Evolutionary conservation across 164 flowering plant genomes (phyloP).

Genomic region (Euptelea pleiosperma): DNA sequence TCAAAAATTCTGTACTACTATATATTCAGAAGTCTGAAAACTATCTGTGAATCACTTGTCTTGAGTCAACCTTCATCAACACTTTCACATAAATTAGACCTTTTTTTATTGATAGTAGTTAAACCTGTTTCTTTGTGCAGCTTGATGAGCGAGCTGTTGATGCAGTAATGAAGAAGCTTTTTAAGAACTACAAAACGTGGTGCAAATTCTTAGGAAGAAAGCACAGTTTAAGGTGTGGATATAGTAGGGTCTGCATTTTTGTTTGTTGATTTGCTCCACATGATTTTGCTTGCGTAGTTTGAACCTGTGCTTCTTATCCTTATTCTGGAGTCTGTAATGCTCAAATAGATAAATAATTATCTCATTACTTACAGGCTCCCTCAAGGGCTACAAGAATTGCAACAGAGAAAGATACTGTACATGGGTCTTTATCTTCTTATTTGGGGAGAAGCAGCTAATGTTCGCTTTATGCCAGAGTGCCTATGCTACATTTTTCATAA

Average conservation of each 20-base stretch:
- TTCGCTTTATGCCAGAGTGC: conserved; percentile 98
- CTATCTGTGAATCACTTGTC: not conserved
- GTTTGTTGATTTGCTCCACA: not conserved
- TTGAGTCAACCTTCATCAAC: not conserved
- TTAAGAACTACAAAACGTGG: conserved; percentile 96
- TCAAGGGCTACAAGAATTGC: conserved; percentile 77
- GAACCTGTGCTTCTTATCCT: not conserved
- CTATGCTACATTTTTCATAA: conserved; percentile 95
- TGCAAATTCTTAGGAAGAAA: conserved; percentile 93
- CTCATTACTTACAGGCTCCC: conserved; percentile 60
- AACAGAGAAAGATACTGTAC: conserved; percentile 87
- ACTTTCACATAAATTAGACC: not conserved
- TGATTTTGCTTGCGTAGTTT: not conserved
- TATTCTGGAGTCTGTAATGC: not conserved
- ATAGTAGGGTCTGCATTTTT: not conserved
- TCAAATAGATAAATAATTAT: not conserved
- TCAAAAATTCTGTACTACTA: too few species aligned
- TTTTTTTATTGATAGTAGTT: conserved; percentile 1
- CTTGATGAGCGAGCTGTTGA: conserved; percentile 93
- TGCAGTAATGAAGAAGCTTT: conserved; percentile 80
- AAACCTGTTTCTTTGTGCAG: conserved; percentile 36
- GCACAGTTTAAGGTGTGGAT: conserved; percentile 86
- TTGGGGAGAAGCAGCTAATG: conserved; percentile 99
- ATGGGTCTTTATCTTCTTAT: conserved; percentile 97
- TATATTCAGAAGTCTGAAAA: not conserved